Evolutionary conservation across 78 protist genomes (phyloP).

Genomic region (Creolimax fragrantissima): DNA sequence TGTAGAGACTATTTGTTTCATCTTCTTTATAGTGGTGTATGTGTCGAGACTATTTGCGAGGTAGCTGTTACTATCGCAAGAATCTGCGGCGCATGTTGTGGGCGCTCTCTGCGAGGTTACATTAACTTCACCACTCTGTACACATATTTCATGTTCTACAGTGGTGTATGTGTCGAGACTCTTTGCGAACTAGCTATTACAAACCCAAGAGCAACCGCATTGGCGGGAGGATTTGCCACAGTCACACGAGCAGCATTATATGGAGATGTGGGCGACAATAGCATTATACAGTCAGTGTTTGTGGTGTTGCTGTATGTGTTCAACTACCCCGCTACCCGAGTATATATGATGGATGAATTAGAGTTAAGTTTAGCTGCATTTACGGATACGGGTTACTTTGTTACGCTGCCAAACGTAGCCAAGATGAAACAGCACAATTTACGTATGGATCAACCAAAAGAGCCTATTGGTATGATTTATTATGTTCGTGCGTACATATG

Average conservation of each 20-base stretch:
- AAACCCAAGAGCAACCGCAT: not conserved
- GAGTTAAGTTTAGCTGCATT: not conserved
- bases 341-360: not conserved
- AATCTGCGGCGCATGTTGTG: too few species aligned
- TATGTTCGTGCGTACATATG: too few species aligned
- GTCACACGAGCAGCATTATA: not conserved
- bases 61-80: not conserved
- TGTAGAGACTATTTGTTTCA: not conserved
- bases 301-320: not conserved
- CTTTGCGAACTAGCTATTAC: not conserved
- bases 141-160: too few species aligned
- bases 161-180: not conserved
- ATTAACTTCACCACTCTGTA: too few species aligned
- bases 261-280: not conserved
- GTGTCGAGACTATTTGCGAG: not conserved
- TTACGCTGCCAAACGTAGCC: not conserved
- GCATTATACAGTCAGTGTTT: not conserved
- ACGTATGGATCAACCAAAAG: not conserved
- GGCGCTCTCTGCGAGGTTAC: too few species aligned
- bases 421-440: not conserved
- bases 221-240: not conserved
- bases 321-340: not conserved
- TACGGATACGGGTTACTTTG: not conserved
- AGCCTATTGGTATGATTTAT: not conserved
- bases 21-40: not conserved